Percentiles rank a stretch among this genome's conserved stretches.
Conservation (phyloP, 495 filamentous ascomycete genomes). For the Neurospora pannonica region DNA sequence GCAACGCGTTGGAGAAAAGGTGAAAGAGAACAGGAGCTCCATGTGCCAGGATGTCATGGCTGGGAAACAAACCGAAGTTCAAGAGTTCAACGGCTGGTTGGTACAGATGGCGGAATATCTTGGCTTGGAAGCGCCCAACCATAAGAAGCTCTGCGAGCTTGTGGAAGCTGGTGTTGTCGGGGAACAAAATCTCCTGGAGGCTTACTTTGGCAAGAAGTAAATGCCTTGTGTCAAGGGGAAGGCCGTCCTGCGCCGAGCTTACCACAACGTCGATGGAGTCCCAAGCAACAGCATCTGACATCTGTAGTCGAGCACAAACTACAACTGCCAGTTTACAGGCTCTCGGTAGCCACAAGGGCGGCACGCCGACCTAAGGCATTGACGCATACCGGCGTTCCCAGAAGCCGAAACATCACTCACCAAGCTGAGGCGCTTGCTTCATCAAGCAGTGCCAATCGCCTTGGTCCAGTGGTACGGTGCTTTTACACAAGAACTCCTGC, state of each 20-base stretch:
- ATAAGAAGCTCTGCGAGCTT: slow-evolving; percentile 20
- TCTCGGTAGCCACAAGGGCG: neutral
- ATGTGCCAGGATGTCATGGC: slow-evolving; percentile 71
- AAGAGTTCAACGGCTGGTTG: slow-evolving; percentile 80
- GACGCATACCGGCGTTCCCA: neutral
- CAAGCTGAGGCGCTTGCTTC: neutral
- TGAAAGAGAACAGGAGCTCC: slow-evolving; percentile 57
- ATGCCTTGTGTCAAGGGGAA: slow-evolving; percentile 5
- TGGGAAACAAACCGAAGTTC: slow-evolving; percentile 61
- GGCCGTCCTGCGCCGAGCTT: neutral
- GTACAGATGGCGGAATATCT: slow-evolving; percentile 30
- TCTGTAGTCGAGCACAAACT: neutral
- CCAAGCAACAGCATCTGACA: neutral
- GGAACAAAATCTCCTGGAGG: slow-evolving; percentile 12
- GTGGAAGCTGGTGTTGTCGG: slow-evolving; percentile 14
- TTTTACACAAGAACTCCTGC: neutral
- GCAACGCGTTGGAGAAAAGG: slow-evolving; percentile 45
- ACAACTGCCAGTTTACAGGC: neutral
- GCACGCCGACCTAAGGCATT: neutral
- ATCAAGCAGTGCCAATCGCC: neutral
- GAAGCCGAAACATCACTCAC: neutral
- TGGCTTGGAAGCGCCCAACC: slow-evolving; percentile 11
- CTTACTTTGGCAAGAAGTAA: slow-evolving; percentile 8
- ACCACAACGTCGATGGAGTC: neutral
- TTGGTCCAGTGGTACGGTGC: neutral